Evolutionary conservation across 2,329 filamentous ascomycete genomes (phyloP).

Genomic region (Fusarium albosuccineum): DNA sequence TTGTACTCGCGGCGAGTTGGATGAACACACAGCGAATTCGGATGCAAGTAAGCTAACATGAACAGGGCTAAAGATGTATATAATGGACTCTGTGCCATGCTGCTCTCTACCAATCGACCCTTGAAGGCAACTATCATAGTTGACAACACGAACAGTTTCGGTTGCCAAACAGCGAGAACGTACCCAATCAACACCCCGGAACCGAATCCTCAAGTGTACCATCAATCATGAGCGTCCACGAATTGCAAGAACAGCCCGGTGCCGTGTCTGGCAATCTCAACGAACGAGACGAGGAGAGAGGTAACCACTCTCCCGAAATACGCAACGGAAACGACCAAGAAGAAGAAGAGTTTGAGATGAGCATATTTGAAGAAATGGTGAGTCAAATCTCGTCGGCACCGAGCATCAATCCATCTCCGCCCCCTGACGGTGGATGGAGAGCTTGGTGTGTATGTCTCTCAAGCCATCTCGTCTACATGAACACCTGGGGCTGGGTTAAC

Average conservation of each 20-base stretch:
- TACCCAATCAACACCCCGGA: neutral
- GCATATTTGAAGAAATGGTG: slow-evolving; percentile 22
- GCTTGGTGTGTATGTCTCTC: slow-evolving; percentile 56
- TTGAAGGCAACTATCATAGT: neutral
- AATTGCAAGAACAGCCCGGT: neutral
- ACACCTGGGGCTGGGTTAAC: slow-evolving; percentile 68
- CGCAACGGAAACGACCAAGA: neutral
- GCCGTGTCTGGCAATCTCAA: too few species aligned
- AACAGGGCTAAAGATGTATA: too few species aligned
- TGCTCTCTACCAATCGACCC: too few species aligned
- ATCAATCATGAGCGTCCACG: neutral
- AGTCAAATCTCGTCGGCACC: neutral
- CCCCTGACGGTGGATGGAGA: slow-evolving; percentile 63
- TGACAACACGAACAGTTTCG: neutral
- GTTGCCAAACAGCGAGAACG: neutral
- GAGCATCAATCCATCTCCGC: slow-evolving; percentile 48
- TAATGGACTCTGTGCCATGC: too few species aligned
- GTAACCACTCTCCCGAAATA: neutral
- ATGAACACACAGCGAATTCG: too few species aligned
- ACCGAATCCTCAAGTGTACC: neutral
- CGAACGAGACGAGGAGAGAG: neutral
- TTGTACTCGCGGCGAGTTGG: too few species aligned
- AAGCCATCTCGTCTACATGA: slow-evolving; percentile 62
- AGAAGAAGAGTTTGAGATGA: slow-evolving; percentile 19
- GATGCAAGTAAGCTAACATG: too few species aligned